A percentile compares a stretch with the other conserved stretches of the same genome.
These are phyloP conservation scores for Hypoxylon sp. DNA, from an alignment of 2,329 filamentous ascomycete genomes.

Conservation along the genomic window DNA sequence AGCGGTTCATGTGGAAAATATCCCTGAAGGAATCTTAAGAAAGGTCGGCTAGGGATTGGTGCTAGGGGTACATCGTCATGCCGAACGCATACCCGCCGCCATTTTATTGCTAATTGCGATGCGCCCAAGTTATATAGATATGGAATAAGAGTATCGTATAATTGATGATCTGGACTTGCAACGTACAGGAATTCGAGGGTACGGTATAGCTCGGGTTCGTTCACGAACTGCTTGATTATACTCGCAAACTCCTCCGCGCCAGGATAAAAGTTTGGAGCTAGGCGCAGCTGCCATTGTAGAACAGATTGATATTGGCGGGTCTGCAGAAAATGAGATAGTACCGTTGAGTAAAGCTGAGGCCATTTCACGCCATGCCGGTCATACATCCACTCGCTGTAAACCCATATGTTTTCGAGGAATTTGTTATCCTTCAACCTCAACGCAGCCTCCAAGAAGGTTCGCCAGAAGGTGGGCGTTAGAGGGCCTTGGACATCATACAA, in stretches of 20 bases:
- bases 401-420: constrained; percentile 54
- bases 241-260: constrained; percentile 57
- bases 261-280: constrained; percentile 60
- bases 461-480: constrained; percentile 50
- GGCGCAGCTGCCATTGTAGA: constrained; percentile 62
- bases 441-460: constrained; percentile 53
- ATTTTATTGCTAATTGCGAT: constrained; percentile 60
- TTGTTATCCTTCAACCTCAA: constrained; percentile 49
- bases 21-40: constrained; percentile 61
- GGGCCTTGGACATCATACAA: constrained; percentile 47
- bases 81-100: constrained; percentile 60
- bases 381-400: constrained; percentile 61
- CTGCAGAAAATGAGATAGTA: constrained; percentile 60
- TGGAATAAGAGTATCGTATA: constrained; percentile 68
- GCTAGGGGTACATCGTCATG: constrained; percentile 59
- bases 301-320: constrained; percentile 56
- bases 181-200: constrained; percentile 63
- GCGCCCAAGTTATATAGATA: constrained; percentile 63
- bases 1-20: constrained; percentile 61
- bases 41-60: constrained; percentile 58
- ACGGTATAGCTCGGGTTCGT: constrained; percentile 54
- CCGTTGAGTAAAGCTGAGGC: constrained; percentile 65
- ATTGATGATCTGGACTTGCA: constrained; percentile 56
- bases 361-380: constrained; percentile 57
- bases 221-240: constrained; percentile 58